phyloP scores from a whole-genome alignment of 495 filamentous ascomycete species.

The Aspergillus biplanus region DNA sequence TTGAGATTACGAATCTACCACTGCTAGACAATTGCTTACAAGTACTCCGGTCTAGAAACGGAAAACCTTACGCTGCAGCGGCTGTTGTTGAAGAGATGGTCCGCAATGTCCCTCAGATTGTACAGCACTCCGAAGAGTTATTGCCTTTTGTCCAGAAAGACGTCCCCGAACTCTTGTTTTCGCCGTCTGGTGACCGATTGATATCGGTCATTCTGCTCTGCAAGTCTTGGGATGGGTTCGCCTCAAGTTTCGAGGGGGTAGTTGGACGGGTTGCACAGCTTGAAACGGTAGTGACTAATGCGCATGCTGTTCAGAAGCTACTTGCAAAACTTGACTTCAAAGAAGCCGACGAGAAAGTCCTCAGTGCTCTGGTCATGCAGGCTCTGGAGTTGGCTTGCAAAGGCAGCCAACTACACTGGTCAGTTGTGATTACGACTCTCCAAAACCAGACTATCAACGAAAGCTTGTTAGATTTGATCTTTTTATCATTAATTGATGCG shows the following conservation, averaged over 20 bases:
- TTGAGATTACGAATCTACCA: constrained; percentile 31
- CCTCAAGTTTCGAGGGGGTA: constrained; percentile 42
- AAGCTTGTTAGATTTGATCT: constrained; percentile 46
- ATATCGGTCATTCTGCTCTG: constrained; percentile 45
- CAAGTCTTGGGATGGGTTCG: constrained; percentile 45
- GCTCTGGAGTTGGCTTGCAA: constrained; percentile 40
- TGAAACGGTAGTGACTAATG: constrained; percentile 44
- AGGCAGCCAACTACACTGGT: constrained; percentile 47
- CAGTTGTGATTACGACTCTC: constrained; percentile 49
- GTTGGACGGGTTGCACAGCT: constrained; percentile 43
- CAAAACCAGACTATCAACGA: constrained; percentile 47
- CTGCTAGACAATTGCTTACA: constrained; percentile 56
- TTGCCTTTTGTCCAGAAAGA: constrained; percentile 49
- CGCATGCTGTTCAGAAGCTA: constrained; percentile 44
- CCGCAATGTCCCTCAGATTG: constrained; percentile 45
- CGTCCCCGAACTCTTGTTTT: constrained; percentile 54
- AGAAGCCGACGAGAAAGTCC: constrained; percentile 37
- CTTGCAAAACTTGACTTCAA: constrained; percentile 46
- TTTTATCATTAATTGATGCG: constrained; percentile 41
- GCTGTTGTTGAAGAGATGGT: constrained; percentile 59
- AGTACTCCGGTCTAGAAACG: constrained; percentile 62
- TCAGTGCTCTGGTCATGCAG: constrained; percentile 42
- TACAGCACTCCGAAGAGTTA: constrained; percentile 39
- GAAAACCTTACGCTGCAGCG: constrained; percentile 82
- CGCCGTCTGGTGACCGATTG: constrained; percentile 55